Percentiles rank a stretch among this genome's conserved stretches.
phyloP scores from a whole-genome alignment of 2,329 filamentous ascomycete genomes.

The Xylariaceae sp. region DNA sequence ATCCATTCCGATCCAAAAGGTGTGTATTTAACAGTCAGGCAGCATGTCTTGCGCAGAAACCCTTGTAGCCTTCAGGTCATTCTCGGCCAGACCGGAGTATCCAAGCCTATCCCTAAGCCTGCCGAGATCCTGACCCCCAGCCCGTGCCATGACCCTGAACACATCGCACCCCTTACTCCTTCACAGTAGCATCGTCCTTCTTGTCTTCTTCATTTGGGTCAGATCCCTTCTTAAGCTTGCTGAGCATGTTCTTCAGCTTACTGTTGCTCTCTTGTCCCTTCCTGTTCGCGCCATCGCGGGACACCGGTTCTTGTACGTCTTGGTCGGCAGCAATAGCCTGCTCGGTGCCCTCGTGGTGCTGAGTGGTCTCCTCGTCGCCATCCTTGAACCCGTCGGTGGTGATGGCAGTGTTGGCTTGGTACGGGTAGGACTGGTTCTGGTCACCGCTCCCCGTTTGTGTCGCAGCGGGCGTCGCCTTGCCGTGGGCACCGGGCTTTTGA shows the following conservation, averaged over 20 bases:
- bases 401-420: constrained; percentile 9
- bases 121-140: no score
- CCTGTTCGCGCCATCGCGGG: neutral
- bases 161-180: neutral
- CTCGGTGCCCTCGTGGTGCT: neutral
- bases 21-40: no score
- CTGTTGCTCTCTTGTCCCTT: constrained; percentile 2
- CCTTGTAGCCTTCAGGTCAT: no score
- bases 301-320: neutral
- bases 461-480: neutral
- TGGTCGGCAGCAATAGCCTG: neutral
- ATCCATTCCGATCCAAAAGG: no score
- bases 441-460: constrained; percentile 1
- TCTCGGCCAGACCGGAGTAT: no score
- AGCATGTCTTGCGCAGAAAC: no score
- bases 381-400: constrained; percentile 16
- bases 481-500: constrained; percentile 1
- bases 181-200: constrained; percentile 1
- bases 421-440: neutral
- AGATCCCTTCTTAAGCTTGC: constrained; percentile 3
- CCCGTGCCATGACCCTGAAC: neutral
- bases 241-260: constrained; percentile 7
- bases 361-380: neutral
- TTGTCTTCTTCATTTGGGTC: neutral
- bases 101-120: no score